Evolutionary conservation across 306 rosid genomes (phyloP), one percentile per base, ranked within the genome.

Genomic region (Oxytropis ochrocephala): DNA sequence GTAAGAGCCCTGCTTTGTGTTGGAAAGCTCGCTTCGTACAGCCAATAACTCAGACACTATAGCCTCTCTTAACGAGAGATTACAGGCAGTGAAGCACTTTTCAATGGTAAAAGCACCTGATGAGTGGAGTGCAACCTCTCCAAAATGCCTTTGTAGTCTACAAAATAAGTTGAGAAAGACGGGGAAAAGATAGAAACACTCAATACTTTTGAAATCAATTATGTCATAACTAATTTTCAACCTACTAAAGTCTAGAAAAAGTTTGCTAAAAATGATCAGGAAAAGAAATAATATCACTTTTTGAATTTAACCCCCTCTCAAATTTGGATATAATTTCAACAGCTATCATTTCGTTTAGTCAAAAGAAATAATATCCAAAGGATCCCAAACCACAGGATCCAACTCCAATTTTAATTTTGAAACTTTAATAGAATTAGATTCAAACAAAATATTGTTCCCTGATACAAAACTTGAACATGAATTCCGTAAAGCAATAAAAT

Each of bases 1-100:
- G 87, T 84, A 80, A 70, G 92, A 77, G 13, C 99, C 99, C 52
- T 89, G 97, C 86, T 83, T 94, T 42, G 91, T 79, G 82, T 84
- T 94, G 72, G 95, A 89, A 79, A 91, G 88, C 65, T 88, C 95
- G 72, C 74, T 84, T 47, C 56, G 86, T 29, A 84, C 85, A 61
- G 72, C 79, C 76, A 77, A 77, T 78, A 95, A 67, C 80, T 95
- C 99, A 36, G 95, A 74, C 64, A 91, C 90, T 84, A 91, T 91
- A 57, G 84, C 77, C 88, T 89, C 99, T 69, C 87, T 84, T 16
- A 83, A 84, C 0, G 97, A 85, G 61, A 87, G 43, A 77, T 91
- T 91, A 81, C 96, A 71, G 49, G 79, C 75, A 13, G 66, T 69
- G 77, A 84, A 91, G 80, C 97, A 89, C 78, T 87, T 95, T 41